These are phyloP conservation scores for Exophiala lecanii-corni DNA, from an alignment of 2,329 filamentous ascomycete genomes.

Conservation along the genomic window DNA sequence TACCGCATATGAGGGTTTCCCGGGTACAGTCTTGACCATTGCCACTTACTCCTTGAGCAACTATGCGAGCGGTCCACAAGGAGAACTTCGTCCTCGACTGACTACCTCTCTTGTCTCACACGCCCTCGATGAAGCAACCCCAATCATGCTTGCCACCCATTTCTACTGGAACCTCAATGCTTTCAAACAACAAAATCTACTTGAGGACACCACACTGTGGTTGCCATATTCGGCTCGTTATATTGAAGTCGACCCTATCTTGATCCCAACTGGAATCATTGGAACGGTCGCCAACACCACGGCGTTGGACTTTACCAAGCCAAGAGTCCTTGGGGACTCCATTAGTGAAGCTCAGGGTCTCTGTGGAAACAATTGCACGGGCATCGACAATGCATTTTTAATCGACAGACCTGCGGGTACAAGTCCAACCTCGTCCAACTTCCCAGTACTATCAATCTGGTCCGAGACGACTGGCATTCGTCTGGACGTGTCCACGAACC, in stretches of 20 bases:
- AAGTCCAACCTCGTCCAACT: slow-evolving; percentile 31
- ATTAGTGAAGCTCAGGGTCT: slow-evolving; percentile 62
- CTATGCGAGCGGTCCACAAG: slow-evolving; percentile 35
- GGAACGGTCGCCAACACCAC: slow-evolving; percentile 69
- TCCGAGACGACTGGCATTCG: slow-evolving; percentile 74
- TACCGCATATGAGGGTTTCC: slow-evolving; percentile 41
- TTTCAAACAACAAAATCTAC: slow-evolving; percentile 40
- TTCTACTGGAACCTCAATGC: slow-evolving; percentile 50
- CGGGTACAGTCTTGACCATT: slow-evolving; percentile 44
- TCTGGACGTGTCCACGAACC: slow-evolving; percentile 75
- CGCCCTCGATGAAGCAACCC: slow-evolving; percentile 43
- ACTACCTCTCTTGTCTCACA: slow-evolving; percentile 42
- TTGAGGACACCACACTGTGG: slow-evolving; percentile 41
- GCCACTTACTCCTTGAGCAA: slow-evolving; percentile 43
- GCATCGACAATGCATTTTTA: slow-evolving; percentile 65
- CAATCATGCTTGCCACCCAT: slow-evolving; percentile 49
- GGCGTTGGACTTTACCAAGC: slow-evolving; percentile 60
- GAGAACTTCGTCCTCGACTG: slow-evolving; percentile 35
- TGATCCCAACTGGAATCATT: slow-evolving; percentile 73
- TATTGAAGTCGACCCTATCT: slow-evolving; percentile 52
- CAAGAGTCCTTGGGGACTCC: slow-evolving; percentile 73
- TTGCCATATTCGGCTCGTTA: slow-evolving; percentile 44
- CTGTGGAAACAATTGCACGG: slow-evolving; percentile 76
- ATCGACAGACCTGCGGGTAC: slow-evolving; percentile 37
- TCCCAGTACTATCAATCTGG: slow-evolving; percentile 55